Percentiles rank a stretch among this genome's conserved stretches.
Evolutionary conservation across 2,329 filamentous ascomycete species (phyloP).

Genomic region (Cercospora nicotianae): DNA sequence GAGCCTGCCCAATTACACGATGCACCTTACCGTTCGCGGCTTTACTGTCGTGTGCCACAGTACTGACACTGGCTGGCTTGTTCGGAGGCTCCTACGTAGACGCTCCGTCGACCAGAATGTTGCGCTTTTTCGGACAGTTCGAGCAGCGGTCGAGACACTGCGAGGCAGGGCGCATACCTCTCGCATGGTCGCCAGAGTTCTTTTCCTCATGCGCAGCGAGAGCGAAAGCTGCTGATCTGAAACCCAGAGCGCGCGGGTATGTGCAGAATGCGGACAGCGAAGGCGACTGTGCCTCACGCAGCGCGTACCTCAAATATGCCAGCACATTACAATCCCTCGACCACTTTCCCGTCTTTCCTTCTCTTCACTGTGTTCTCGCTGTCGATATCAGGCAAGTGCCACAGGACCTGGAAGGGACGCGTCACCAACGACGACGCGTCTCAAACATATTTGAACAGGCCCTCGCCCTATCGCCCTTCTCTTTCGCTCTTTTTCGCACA

Average conservation of each 20-base stretch:
- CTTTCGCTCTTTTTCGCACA: not conserved
- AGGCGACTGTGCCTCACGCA: not conserved
- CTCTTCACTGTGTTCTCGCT: not conserved
- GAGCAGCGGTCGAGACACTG: not conserved
- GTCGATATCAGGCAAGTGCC: not conserved
- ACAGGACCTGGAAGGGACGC: not conserved
- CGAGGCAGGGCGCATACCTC: not conserved
- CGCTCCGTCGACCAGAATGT: no score
- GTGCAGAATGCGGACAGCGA: not conserved
- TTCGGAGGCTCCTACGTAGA: not conserved
- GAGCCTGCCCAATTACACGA: not conserved
- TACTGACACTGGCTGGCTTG: not conserved
- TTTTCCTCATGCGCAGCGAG: not conserved
- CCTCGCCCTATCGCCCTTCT: not conserved
- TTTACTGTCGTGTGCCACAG: not conserved
- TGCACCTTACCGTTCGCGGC: not conserved
- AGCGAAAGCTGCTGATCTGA: not conserved
- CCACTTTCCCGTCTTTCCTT: not conserved
- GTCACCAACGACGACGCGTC: not conserved
- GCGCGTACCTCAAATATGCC: not conserved
- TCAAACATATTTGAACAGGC: not conserved
- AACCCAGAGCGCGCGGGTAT: not conserved
- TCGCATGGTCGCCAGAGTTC: not conserved
- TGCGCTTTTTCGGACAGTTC: not conserved
- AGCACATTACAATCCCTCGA: not conserved